phyloP scores from a whole-genome alignment of 768 basidiomycete species.

The Mycena indigotica region DNA sequence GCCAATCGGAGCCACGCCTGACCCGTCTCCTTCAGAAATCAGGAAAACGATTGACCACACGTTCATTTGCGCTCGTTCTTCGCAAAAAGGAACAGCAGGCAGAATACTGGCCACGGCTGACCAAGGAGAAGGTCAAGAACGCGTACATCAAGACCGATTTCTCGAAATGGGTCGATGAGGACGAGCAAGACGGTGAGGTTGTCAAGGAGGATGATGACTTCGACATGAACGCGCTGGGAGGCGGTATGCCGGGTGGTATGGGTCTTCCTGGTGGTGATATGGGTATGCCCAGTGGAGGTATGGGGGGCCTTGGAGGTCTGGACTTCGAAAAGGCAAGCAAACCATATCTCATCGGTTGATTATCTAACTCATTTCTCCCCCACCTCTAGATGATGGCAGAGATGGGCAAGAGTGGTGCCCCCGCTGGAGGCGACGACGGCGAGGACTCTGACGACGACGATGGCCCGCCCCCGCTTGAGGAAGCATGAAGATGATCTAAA shows the following conservation, averaged over 20 bases:
- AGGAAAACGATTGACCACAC: slow-evolving; percentile 60
- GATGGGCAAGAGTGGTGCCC: slow-evolving; percentile 38
- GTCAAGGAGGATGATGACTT: slow-evolving; percentile 49
- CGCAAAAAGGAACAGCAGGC: slow-evolving; percentile 76
- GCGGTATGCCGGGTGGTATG: slow-evolving; percentile 34
- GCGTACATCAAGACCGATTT: slow-evolving; percentile 94
- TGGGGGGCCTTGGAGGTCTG: slow-evolving; percentile 46
- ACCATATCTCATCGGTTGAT: neutral
- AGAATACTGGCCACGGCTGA: slow-evolving; percentile 93
- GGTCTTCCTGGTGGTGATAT: neutral
- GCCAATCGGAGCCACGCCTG: slow-evolving; percentile 1
- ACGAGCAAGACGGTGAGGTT: slow-evolving; percentile 16
- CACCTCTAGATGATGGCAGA: slow-evolving; percentile 61
- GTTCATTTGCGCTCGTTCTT: slow-evolving; percentile 66
- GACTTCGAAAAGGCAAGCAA: slow-evolving; percentile 4
- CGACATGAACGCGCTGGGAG: slow-evolving; percentile 47
- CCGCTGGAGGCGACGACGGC: slow-evolving; percentile 33
- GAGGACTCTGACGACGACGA: slow-evolving; percentile 62
- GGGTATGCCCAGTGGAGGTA: slow-evolving; percentile 40
- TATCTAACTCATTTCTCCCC: neutral
- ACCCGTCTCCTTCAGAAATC: slow-evolving; percentile 48
- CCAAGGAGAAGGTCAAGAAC: slow-evolving; percentile 81
- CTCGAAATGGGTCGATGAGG: slow-evolving; percentile 76
- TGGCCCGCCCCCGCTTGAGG: slow-evolving; percentile 82
- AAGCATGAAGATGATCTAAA: slow-evolving; percentile 35